phyloP scores from a whole-genome alignment of 305 asterid genomes.

The Caryopteris hybrid region DNA sequence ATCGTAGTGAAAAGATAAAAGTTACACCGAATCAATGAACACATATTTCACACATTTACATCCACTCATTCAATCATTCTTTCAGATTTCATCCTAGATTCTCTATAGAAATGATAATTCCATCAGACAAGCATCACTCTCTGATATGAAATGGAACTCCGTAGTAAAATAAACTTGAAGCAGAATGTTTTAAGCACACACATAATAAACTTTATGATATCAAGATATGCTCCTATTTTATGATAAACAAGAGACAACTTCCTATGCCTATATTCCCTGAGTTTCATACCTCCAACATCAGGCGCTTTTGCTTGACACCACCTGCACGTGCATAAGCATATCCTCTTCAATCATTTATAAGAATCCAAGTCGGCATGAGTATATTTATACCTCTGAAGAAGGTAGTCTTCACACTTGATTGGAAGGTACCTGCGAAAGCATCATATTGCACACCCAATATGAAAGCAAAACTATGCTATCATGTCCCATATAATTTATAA shows the following conservation, averaged over 20 bases:
- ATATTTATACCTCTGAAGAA: constrained; percentile 59
- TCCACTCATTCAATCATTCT: too few relatives aligned
- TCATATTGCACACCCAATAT: neutral
- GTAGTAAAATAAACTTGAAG: too few relatives aligned
- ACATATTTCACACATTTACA: too few relatives aligned
- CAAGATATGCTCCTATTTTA: neutral
- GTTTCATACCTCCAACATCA: neutral
- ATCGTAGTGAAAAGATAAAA: too few relatives aligned
- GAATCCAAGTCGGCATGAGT: constrained; percentile 53
- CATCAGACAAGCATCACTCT: too few relatives aligned
- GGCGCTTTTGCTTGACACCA: neutral
- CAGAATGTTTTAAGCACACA: too few relatives aligned
- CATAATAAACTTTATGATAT: neutral
- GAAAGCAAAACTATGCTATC: neutral
- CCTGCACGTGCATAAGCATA: neutral
- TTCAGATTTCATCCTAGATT: too few relatives aligned
- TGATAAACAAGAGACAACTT: neutral
- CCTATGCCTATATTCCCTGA: neutral
- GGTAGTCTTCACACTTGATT: constrained; percentile 51
- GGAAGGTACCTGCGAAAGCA: constrained; percentile 62
- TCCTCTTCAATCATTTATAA: constrained; percentile 33
- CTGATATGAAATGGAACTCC: too few relatives aligned
- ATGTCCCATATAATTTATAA: neutral
- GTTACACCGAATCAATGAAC: too few relatives aligned
- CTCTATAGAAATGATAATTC: too few relatives aligned